Base-by-base conservation (phyloP, 2,329 filamentous ascomycete genomes). In the Penicillium paneum region DNA sequence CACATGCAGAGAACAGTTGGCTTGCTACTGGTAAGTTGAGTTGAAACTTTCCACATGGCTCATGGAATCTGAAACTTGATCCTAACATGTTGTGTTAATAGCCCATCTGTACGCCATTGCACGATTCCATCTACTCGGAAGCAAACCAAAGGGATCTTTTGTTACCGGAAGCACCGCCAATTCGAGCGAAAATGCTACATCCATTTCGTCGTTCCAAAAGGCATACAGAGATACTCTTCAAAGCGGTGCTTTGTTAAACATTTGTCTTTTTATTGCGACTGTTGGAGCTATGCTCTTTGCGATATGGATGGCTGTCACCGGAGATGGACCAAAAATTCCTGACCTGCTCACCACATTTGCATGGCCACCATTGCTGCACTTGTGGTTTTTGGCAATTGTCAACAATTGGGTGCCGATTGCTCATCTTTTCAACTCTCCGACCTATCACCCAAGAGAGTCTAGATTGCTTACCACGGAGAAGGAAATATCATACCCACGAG, bases 111-210 rank as follows among this genome's bases (percentile, higher is more conserved):
- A 54, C 17, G 57, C 56, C 3, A 56, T 69, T 31, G 8, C 61
- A 8, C 55, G 57, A 42, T 70, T 67, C 29, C 60, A 68, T 26
- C 41, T 63, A 5, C 29, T 67, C 2, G 56, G 65, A 13, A 58
- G 48, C 36, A 67, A 64, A 19, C 67, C 66, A 1, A 64, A 64
- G 17, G 66, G 67, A 3, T 70, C 67, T 6, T 67, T 68, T 31
- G 64, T 70, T 3, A 70, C 67, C 1, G 67, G 67, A 12, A 68
- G 66, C 54, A 62, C 52, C 3, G 57, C 56, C 2, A 69, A 70
- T 41, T 56, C 64, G 0, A 66, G 60, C 55, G 68, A 67, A 28
- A 55, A 43, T 15, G n/a, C 31, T 21, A 47, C 51, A 0, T 34
- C 54, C 11, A 39, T 52, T 1, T 56, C 61, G 0, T 31, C 39